Percentiles rank a stretch among this genome's conserved stretches.
These are phyloP conservation scores for Plantago coronopus DNA, from an alignment of 305 asterid genomes.

Conservation along the genomic window DNA sequence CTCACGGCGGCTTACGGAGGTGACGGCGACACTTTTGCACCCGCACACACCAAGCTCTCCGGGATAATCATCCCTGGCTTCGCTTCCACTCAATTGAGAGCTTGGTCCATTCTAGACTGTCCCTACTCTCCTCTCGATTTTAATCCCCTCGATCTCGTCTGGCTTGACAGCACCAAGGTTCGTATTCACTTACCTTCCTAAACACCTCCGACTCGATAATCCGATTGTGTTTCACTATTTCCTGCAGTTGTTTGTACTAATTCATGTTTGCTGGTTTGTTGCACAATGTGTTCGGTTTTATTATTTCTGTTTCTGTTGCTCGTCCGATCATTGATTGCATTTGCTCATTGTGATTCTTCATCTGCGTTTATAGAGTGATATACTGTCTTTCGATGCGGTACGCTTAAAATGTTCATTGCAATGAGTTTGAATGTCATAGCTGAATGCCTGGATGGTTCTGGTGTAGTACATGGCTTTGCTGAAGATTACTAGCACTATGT, in stretches of 20 bases:
- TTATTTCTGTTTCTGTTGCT: too few relatives aligned
- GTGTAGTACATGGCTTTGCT: too few relatives aligned
- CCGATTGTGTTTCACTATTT: not conserved
- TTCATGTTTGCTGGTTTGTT: too few relatives aligned
- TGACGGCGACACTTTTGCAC: constrained; percentile 42
- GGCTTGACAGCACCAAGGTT: constrained; percentile 96
- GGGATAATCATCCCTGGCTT: constrained; percentile 95
- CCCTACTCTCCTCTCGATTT: constrained; percentile 96
- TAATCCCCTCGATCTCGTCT: constrained; percentile 95
- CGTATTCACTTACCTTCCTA: not conserved
- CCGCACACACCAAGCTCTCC: constrained; percentile 54
- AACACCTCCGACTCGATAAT: not conserved
- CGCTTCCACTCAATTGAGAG: constrained; percentile 91
- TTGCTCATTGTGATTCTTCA: constrained; percentile 47
- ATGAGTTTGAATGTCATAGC: too few relatives aligned
- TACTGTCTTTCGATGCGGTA: constrained; percentile 57
- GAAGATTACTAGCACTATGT: too few relatives aligned
- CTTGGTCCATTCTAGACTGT: constrained; percentile 95
- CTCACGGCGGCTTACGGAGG: constrained; percentile 31
- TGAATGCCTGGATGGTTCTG: too few relatives aligned
- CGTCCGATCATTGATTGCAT: not conserved
- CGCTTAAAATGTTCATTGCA: too few relatives aligned
- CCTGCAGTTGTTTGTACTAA: constrained; percentile 4
- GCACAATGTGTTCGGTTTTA: too few relatives aligned
- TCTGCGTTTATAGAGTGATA: constrained; percentile 92